A percentile compares a stretch with the other conserved stretches of the same genome.
These are phyloP conservation scores for Diaporthe vaccinii DNA, from an alignment of 2,329 filamentous ascomycete species.

Conservation along the genomic window DNA sequence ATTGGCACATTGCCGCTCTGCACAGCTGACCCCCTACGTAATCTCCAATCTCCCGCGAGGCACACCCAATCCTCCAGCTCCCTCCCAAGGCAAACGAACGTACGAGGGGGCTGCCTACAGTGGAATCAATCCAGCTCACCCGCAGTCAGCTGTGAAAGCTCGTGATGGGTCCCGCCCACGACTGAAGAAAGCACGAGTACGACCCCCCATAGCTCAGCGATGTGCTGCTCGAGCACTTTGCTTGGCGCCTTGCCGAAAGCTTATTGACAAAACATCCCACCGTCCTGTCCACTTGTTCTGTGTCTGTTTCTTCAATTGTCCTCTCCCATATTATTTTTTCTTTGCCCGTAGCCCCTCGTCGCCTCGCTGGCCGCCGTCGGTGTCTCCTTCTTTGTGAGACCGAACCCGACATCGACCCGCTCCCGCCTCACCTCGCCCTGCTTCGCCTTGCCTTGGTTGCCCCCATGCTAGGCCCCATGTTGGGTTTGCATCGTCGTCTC, in stretches of 20 bases:
- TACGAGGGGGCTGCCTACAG: neutral
- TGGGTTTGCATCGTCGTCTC: slow-evolving; percentile 29
- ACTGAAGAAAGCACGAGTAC: neutral
- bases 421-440: neutral
- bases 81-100: neutral
- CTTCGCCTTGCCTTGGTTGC: neutral
- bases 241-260: slow-evolving; percentile 25
- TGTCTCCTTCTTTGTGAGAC: slow-evolving; percentile 14
- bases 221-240: neutral
- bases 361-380: neutral
- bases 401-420: slow-evolving; percentile 16
- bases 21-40: slow-evolving; percentile 28
- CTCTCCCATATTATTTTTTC: neutral
- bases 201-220: neutral
- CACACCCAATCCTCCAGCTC: slow-evolving; percentile 7
- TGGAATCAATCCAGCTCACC: neutral
- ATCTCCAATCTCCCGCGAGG: slow-evolving; percentile 16
- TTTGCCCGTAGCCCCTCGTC: neutral
- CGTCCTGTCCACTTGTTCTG: neutral
- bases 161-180: neutral
- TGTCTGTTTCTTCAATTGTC: neutral
- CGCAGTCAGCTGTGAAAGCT: neutral
- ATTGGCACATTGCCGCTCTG: slow-evolving; percentile 5
- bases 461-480: slow-evolving; percentile 17
- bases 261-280: slow-evolving; percentile 15